Evolutionary conservation across 1,284 basidiomycete genomes (phyloP).

Genomic region (Anthracocystis setariae): DNA sequence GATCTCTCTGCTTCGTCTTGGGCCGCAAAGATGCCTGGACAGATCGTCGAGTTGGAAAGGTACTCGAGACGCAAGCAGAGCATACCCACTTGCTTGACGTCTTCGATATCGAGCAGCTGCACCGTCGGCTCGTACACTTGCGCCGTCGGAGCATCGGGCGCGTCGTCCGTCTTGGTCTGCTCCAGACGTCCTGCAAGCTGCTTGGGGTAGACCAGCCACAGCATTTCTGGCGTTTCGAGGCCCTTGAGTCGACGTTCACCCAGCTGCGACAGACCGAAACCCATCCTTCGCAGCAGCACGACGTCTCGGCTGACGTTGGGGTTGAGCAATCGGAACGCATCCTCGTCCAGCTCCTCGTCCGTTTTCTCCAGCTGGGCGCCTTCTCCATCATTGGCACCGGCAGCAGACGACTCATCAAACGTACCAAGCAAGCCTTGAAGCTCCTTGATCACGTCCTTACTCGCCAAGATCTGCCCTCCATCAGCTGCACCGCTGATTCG

Average conservation of each 20-base stretch:
- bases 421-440: slow-evolving; percentile 56
- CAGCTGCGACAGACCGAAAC: slow-evolving; percentile 78
- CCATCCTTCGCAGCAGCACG: slow-evolving; percentile 79
- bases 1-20: slow-evolving; percentile 36
- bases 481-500: slow-evolving; percentile 84
- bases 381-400: slow-evolving; percentile 8
- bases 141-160: slow-evolving; percentile 55
- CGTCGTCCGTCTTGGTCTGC: slow-evolving; percentile 71
- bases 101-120: slow-evolving; percentile 77
- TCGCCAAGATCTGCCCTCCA: slow-evolving; percentile 95
- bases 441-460: slow-evolving; percentile 77
- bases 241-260: slow-evolving; percentile 95
- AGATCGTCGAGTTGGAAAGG: slow-evolving; percentile 75
- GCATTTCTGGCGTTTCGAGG: slow-evolving; percentile 78
- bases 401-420: slow-evolving; percentile 41
- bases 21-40: slow-evolving; percentile 65
- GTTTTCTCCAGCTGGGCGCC: slow-evolving; percentile 30
- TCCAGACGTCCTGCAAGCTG: slow-evolving; percentile 80
- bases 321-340: slow-evolving; percentile 64
- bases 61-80: slow-evolving; percentile 86
- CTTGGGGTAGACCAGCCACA: slow-evolving; percentile 85
- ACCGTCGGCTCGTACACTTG: slow-evolving; percentile 69
- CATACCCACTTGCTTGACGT: slow-evolving; percentile 80
- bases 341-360: slow-evolving; percentile 60
- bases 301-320: slow-evolving; percentile 70